Base-by-base conservation (phyloP, 495 filamentous ascomycete genomes). In the Neurospora tetrasperma region DNA sequence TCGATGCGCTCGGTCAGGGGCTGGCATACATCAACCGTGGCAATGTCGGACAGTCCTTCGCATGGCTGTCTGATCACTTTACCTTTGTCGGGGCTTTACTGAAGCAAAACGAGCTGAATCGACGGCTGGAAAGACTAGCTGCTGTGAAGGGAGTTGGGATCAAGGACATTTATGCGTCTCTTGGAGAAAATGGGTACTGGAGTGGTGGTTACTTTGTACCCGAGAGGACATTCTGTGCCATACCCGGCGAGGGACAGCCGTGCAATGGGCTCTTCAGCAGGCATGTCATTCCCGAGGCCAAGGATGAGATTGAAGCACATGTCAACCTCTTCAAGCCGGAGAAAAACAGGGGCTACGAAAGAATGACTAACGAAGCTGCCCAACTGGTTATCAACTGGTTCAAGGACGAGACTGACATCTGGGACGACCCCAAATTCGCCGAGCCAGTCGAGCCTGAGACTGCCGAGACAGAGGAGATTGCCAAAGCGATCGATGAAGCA, bases 231-330 rank as follows among this genome's bases (percentile, higher is more conserved):
- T 87, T 87, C 69, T 86, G 84, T 73, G 85, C 85, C 11, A 73
- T 86, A 11, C 85, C 85, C 0, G 70, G 70, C 3, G 69, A 69
- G 44, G 82, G 81, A 7, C 79, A 84, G 70, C 74, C 74, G 41
- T 80, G 78, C 5, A 75, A 27, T 1, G 77, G 73, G 62, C 76
- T 94, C 85, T 85, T 85, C 83, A 80, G 82, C 39, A 85, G 88
- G 48, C 87, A 87, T 12, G 87, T 92, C 42, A 94, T 98, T 76
- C 87, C 91, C 74, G 88, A 86, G 71, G 92, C 89, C 2, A 80
- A 78, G n/a, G 93, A 97, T 72, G 96, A 99, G 82, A 88, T 92
- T 18, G 85, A 85, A 72, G 94, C 95, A 8, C 96, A 98, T 80
- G 87, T 91, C 81, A 90, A 85, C 71, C 93, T 98, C 90, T 98